Evolutionary conservation across 1,139 yeast species (phyloP), one percentile per base, ranked within the genome.

Genomic region (Candida smagusa): DNA sequence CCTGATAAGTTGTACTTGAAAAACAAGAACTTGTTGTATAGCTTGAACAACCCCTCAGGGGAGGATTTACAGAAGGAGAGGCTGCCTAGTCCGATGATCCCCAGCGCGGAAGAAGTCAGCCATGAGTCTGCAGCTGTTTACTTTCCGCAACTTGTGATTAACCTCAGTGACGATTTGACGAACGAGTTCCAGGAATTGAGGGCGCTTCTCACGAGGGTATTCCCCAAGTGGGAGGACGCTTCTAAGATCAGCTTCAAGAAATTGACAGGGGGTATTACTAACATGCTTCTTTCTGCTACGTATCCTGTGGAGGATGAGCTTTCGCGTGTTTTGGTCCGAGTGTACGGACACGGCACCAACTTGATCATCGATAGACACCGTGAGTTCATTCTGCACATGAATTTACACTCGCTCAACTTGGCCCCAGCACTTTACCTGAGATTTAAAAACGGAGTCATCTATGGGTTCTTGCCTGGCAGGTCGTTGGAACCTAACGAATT

Each of bases 241-340:
- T 41, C 42, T 2, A 39, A 57, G 9, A 62, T 72, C n/a, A 25
- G 42, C 4, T 58, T 70, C 29, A 55, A 58, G 36, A 62, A 65
- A 43, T 63, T 84, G 35, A 83, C 85, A 3, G 95, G 94, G 2
- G 95, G 95, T 7, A 84, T 85, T 56, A 85, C 95, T 19, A 85
- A 85, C 56, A 79, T 80, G 79, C 72, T 84, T 37, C 59, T 82
- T 27, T 70, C 78, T 33, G 82, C 84, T 42, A 57, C 58, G 24
- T 63, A 67, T 40, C 41, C 48, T 8, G 43, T 48, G 1, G 43
- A 43, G 4, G 38, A 47, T 22, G 70, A 68, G 40, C 34, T 35
- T 6, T 35, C 39, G 12, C 61, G 62, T 6, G 81, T 82, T 2
- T 67, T 85, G 30, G 80, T 84, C 44, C 65, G 95, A 41, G 82